A percentile compares a stretch with the other conserved stretches of the same genome.
Conservation (phyloP, 1,284 basidiomycete species). For the Peniophora sp. region DNA sequence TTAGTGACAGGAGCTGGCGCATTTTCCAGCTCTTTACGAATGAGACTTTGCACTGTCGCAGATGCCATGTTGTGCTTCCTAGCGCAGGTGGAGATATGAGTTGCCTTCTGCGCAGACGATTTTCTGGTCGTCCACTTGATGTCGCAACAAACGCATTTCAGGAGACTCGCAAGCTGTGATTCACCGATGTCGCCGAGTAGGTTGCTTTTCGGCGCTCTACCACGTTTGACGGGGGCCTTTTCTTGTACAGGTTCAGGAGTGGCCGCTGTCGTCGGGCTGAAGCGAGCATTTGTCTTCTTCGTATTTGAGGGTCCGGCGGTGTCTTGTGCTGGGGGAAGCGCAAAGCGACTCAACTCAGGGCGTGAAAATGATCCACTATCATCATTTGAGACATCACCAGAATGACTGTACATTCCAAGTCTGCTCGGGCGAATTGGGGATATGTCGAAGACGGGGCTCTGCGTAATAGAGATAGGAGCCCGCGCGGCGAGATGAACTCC, state of each 20-base stretch:
- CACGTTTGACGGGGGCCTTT: slow-evolving; percentile 1
- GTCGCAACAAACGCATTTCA: slow-evolving; percentile 59
- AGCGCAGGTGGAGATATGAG: slow-evolving; percentile 61
- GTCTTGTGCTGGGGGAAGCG: too few species aligned
- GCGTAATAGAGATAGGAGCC: too few species aligned
- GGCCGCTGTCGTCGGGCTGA: too few species aligned
- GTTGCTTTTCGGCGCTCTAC: slow-evolving; percentile 8
- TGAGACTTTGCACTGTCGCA: slow-evolving; percentile 46
- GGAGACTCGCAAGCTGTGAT: slow-evolving; percentile 35
- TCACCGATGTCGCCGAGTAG: slow-evolving; percentile 33
- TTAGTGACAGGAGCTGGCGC: slow-evolving; percentile 14
- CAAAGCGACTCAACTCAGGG: too few species aligned
- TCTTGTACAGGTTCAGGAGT: not conserved
- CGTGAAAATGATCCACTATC: too few species aligned
- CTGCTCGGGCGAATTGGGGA: too few species aligned
- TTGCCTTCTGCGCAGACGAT: slow-evolving; percentile 46
- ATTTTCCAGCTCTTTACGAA: slow-evolving; percentile 39
- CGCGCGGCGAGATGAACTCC: too few species aligned
- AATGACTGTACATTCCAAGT: too few species aligned
- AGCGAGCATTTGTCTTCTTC: too few species aligned
- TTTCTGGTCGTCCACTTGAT: slow-evolving; percentile 63
- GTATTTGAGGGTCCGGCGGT: too few species aligned
- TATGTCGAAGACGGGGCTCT: too few species aligned
- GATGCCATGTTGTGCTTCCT: slow-evolving; percentile 46
- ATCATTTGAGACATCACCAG: too few species aligned